A percentile compares a stretch with the other conserved stretches of the same genome.
phyloP scores from a whole-genome alignment of 805 yeast genomes.

The Osmozyma mogii region DNA sequence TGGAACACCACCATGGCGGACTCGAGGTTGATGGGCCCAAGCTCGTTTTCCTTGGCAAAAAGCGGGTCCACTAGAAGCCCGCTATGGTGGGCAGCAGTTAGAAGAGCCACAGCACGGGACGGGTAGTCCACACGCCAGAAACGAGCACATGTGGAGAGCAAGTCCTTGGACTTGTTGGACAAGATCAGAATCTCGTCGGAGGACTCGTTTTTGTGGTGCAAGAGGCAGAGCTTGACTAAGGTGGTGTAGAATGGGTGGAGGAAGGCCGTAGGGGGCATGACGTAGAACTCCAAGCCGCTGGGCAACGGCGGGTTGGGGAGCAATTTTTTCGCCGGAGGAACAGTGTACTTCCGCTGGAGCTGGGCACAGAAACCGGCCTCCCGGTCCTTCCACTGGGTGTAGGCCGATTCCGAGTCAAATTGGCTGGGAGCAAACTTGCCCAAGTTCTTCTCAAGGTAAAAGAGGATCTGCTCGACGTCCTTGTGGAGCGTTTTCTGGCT shows the following conservation, averaged over 20 bases:
- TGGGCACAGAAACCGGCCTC: slow-evolving; percentile 17
- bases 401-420: slow-evolving; percentile 18
- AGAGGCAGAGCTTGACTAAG: slow-evolving; percentile 37
- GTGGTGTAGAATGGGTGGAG: slow-evolving; percentile 33
- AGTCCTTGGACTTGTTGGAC: slow-evolving; percentile 34
- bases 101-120: slow-evolving; percentile 42
- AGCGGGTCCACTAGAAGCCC: slow-evolving; percentile 24
- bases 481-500: slow-evolving; percentile 32
- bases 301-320: slow-evolving; percentile 26
- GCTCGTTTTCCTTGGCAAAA: slow-evolving; percentile 12
- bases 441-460: slow-evolving; percentile 29
- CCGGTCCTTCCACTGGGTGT: slow-evolving; percentile 26
- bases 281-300: slow-evolving; percentile 28
- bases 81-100: slow-evolving; percentile 38
- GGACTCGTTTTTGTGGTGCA: slow-evolving; percentile 6
- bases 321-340: slow-evolving; percentile 25
- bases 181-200: slow-evolving; percentile 17
- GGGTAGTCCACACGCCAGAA: slow-evolving; percentile 54
- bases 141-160: slow-evolving; percentile 38
- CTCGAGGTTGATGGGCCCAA: slow-evolving; percentile 25
- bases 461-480: slow-evolving; percentile 26
- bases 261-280: slow-evolving; percentile 25
- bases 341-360: slow-evolving; percentile 21
- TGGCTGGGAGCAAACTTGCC: slow-evolving; percentile 28
- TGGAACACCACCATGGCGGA: slow-evolving; percentile 19